Evolutionary conservation across 2,329 filamentous ascomycete genomes (phyloP).

Genomic region (Thelonectria discophora): DNA sequence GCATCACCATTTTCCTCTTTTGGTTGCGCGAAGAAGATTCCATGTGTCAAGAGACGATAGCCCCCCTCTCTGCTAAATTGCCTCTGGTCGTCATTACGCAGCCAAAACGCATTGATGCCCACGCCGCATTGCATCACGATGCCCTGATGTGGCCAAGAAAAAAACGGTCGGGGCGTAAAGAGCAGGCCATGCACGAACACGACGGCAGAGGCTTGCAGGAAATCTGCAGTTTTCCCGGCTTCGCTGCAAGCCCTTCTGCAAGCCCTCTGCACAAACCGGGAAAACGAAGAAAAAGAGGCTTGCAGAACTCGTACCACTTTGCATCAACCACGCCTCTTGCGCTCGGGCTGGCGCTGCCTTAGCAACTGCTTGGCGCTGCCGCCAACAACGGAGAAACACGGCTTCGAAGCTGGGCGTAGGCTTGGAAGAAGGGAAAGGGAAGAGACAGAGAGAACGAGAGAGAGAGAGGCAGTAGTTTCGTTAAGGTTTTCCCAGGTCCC

Average conservation of each 20-base stretch:
- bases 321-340: constrained; percentile 11
- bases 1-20: background rate
- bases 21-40: background rate
- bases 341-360: constrained; percentile 24
- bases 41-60: too few relatives aligned
- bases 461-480: background rate
- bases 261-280: too few relatives aligned
- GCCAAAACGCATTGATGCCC: background rate
- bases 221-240: too few relatives aligned
- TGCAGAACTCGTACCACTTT: constrained; percentile 14
- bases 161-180: too few relatives aligned
- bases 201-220: too few relatives aligned
- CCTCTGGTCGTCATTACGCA: background rate
- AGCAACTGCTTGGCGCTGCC: constrained; percentile 8
- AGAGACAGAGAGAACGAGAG: too few relatives aligned
- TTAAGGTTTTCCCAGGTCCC: constrained; percentile 1
- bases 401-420: background rate
- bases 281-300: constrained; percentile 10
- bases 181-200: too few relatives aligned
- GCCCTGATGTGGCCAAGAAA: background rate
- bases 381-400: constrained; percentile 4
- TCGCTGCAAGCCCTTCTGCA: too few relatives aligned
- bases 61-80: background rate
- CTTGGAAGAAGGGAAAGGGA: too few relatives aligned
- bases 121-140: background rate